Evolutionary conservation across 1,284 basidiomycete species (phyloP).

Genomic region (Chondrostereum purpureum): DNA sequence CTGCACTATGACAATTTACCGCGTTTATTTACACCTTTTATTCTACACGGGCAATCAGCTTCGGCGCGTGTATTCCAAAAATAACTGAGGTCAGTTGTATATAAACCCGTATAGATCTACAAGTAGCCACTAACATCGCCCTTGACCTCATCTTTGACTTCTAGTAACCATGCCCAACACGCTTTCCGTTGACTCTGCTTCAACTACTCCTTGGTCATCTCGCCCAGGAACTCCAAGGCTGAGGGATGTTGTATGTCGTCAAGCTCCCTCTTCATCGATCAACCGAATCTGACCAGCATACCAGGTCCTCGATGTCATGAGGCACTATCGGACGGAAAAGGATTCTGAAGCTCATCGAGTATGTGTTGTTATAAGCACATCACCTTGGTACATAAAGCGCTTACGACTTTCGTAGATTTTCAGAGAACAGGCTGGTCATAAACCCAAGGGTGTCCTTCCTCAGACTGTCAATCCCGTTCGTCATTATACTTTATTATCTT

Average conservation of each 20-base stretch:
- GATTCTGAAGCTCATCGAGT: slow-evolving; percentile 84
- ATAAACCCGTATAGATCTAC: too few relatives aligned
- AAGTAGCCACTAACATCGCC: too few relatives aligned
- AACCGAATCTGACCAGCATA: slow-evolving; percentile 33
- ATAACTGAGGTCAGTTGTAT: too few relatives aligned
- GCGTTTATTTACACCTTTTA: too few relatives aligned
- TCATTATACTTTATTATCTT: slow-evolving; percentile 2
- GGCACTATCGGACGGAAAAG: slow-evolving; percentile 60
- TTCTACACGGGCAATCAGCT: too few relatives aligned
- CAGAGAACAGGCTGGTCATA: slow-evolving; percentile 62
- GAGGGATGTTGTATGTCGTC: slow-evolving; percentile 28
- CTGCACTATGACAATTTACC: too few relatives aligned
- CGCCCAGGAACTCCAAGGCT: slow-evolving; percentile 18
- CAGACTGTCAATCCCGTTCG: slow-evolving; percentile 64
- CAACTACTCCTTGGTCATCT: slow-evolving; percentile 7
- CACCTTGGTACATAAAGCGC: too few relatives aligned
- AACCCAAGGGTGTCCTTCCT: slow-evolving; percentile 54
- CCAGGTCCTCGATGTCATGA: slow-evolving; percentile 54
- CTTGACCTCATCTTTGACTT: too few relatives aligned
- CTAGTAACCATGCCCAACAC: too few relatives aligned
- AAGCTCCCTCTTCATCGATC: slow-evolving; percentile 23
- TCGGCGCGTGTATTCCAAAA: too few relatives aligned
- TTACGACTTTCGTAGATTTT: slow-evolving; percentile 70
- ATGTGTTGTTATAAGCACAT: slow-evolving; percentile 5
- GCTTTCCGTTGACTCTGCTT: too few relatives aligned